A percentile compares a stretch with the other conserved stretches of the same genome.
Conservation (phyloP, 768 basidiomycete species). For the Russula dissimulans region DNA sequence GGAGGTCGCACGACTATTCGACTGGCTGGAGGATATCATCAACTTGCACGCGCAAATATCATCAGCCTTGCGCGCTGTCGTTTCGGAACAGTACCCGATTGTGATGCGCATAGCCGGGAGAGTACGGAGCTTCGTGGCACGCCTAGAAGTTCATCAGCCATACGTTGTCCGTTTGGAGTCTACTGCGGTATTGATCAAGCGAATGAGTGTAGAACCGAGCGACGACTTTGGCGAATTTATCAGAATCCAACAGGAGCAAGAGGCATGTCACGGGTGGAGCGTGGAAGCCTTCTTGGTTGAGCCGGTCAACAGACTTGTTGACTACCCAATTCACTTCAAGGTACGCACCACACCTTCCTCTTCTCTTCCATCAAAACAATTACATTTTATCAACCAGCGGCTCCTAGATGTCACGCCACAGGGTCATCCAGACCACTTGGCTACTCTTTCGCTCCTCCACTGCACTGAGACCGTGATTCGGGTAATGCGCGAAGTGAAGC, state of each 20-base stretch:
- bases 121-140: conserved; percentile 51
- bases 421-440: conserved; percentile 59
- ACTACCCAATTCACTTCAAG: conserved; percentile 64
- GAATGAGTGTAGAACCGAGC: conserved; percentile 37
- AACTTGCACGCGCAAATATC: conserved; percentile 63
- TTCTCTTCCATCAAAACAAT: background rate
- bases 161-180: conserved; percentile 69
- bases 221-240: conserved; percentile 85
- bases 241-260: conserved; percentile 47
- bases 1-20: conserved; percentile 63
- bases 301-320: conserved; percentile 62
- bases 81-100: conserved; percentile 34
- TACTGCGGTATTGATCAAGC: conserved; percentile 44
- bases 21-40: conserved; percentile 84
- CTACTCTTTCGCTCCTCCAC: conserved; percentile 54
- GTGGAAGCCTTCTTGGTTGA: conserved; percentile 63
- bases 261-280: conserved; percentile 51
- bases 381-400: conserved; percentile 37
- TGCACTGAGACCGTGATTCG: conserved; percentile 64
- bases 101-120: conserved; percentile 48
- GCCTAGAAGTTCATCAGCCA: conserved; percentile 77
- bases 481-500: conserved; percentile 77
- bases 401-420: conserved; percentile 62
- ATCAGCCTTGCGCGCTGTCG: conserved; percentile 35
- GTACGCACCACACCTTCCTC: conserved; percentile 36